Evolutionary conservation across 2,329 filamentous ascomycete species (phyloP).

Genomic region (Colletotrichum incanum): DNA sequence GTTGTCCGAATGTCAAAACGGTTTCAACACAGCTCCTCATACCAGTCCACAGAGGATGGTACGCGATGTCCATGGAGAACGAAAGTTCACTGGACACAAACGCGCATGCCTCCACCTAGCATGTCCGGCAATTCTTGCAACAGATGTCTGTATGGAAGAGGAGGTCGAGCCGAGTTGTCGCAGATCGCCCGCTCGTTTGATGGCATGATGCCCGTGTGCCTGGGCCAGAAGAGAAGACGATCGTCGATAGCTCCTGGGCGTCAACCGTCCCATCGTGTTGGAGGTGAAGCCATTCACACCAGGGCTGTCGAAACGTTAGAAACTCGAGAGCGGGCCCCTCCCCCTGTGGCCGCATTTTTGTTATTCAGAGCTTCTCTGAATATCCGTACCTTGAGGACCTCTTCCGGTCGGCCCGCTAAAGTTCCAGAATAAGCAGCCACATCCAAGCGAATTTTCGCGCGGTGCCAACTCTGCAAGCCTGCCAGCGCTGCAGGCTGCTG

Average conservation of each 20-base stretch:
- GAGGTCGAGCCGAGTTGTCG: constrained; percentile 35
- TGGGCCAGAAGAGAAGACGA: background rate
- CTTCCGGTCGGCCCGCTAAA: constrained; percentile 7
- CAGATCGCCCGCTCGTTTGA: constrained; percentile 28
- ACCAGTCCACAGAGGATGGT: constrained; percentile 17
- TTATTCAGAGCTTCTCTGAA: background rate
- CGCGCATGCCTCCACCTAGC: constrained; percentile 14
- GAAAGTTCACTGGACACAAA: constrained; percentile 6
- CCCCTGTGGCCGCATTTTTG: background rate
- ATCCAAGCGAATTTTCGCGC: constrained; percentile 1
- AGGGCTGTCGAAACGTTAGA: constrained; percentile 20
- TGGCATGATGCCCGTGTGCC: constrained; percentile 18
- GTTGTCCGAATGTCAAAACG: constrained; percentile 38
- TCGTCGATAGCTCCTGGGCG: constrained; percentile 10
- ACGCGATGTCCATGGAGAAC: constrained; percentile 9
- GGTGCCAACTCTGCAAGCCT: background rate
- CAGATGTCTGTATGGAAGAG: background rate
- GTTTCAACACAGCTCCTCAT: constrained; percentile 36
- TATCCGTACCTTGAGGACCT: background rate
- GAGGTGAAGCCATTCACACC: constrained; percentile 37
- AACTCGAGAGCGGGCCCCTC: constrained; percentile 1
- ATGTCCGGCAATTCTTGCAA: constrained; percentile 36
- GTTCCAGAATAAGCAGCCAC: constrained; percentile 20
- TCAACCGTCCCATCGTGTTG: background rate
- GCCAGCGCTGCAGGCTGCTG: constrained; percentile 17